These are phyloP conservation scores for Wickerhamomyces hampshirensis DNA, from an alignment of 805 yeast genomes.

Conservation along the genomic window DNA sequence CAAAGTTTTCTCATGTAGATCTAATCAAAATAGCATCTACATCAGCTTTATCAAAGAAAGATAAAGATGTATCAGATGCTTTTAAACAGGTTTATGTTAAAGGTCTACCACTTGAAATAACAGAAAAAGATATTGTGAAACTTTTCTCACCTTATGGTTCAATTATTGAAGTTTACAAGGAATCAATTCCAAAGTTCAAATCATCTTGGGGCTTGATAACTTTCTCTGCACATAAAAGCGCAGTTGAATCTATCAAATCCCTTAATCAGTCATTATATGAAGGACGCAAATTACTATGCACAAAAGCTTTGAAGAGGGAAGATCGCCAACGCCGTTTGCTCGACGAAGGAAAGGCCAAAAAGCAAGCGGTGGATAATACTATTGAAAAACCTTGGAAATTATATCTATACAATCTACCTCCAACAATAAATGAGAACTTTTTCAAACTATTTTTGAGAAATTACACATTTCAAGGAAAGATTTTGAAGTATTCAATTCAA, in stretches of 20 bases:
- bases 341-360: too few relatives aligned
- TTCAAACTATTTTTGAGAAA: constrained; percentile 23
- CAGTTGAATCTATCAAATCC: constrained; percentile 36
- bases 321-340: too few relatives aligned
- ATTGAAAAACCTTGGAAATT: constrained; percentile 7
- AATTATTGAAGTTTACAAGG: constrained; percentile 49
- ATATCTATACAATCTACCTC: constrained; percentile 23
- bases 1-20: background rate
- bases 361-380: too few relatives aligned
- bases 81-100: constrained; percentile 39
- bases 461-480: constrained; percentile 18
- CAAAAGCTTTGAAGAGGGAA: constrained; percentile 23
- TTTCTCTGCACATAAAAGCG: constrained; percentile 40
- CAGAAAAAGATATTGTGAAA: constrained; percentile 35
- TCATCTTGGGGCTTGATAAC: constrained; percentile 45
- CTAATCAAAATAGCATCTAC: background rate
- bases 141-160: constrained; percentile 44
- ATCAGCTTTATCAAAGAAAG: background rate
- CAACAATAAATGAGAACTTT: constrained; percentile 23
- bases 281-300: constrained; percentile 26
- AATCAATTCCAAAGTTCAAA: constrained; percentile 31
- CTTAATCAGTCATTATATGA: constrained; percentile 27
- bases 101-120: constrained; percentile 37
- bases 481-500: constrained; percentile 16
- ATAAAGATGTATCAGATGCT: background rate